Evolutionary conservation across 768 basidiomycete genomes (phyloP).

Genomic region (Suillus luteus): DNA sequence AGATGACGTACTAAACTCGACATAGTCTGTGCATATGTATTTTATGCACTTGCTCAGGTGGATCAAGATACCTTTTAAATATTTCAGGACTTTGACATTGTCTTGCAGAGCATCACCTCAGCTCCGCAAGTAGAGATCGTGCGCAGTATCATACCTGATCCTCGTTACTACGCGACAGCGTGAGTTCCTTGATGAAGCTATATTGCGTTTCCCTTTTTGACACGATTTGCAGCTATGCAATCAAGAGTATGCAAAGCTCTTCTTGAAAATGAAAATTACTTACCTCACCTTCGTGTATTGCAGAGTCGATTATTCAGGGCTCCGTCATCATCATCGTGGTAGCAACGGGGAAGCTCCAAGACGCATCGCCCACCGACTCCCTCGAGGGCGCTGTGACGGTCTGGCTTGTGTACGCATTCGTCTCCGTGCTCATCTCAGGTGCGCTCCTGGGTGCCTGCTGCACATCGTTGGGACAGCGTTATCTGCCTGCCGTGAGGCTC

Average conservation of each 20-base stretch:
- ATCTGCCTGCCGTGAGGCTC: conserved; percentile 41
- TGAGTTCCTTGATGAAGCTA: conserved; percentile 17
- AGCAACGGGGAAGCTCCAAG: conserved; percentile 43
- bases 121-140: conserved; percentile 47
- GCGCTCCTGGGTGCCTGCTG: conserved; percentile 34
- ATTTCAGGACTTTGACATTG: neutral
- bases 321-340: conserved; percentile 46
- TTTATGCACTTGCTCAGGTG: conserved; percentile 44
- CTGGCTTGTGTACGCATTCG: conserved; percentile 43
- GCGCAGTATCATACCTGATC: conserved; percentile 43
- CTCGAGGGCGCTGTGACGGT: conserved; percentile 40
- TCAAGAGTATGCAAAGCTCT: conserved; percentile 36
- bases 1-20: neutral
- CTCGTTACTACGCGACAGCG: conserved; percentile 43
- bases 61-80: neutral
- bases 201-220: neutral
- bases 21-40: conserved; percentile 43
- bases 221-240: conserved; percentile 34
- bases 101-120: conserved; percentile 37
- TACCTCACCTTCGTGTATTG: neutral
- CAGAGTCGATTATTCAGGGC: conserved; percentile 45
- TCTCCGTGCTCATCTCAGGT: conserved; percentile 38
- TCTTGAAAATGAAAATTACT: neutral
- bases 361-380: conserved; percentile 35
- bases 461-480: conserved; percentile 20